A percentile compares a stretch with the other conserved stretches of the same genome.
Conservation (phyloP, 1,284 basidiomycete species). For the Ceratobasidium sp. region DNA sequence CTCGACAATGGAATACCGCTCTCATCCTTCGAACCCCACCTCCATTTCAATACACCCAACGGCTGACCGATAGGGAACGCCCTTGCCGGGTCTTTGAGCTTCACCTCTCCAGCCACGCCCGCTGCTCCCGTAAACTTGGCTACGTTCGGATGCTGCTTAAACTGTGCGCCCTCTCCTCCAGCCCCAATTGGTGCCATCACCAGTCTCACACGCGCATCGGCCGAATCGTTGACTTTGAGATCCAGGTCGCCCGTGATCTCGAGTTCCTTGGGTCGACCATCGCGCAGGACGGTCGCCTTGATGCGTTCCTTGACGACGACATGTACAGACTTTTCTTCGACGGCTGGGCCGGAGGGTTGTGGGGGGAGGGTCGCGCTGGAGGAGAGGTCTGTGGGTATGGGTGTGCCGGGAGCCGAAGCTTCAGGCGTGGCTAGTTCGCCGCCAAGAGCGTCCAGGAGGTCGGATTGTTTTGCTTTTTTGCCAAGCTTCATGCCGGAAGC, state of each 20-base stretch:
- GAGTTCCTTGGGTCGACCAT: conserved; percentile 91
- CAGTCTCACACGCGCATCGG: conserved; percentile 83
- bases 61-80: conserved; percentile 83
- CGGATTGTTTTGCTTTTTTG: conserved; percentile 90
- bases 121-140: conserved; percentile 79
- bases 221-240: conserved; percentile 82
- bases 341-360: conserved; percentile 73
- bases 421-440: conserved; percentile 75
- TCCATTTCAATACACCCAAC: conserved; percentile 93
- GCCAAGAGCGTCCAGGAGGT: conserved; percentile 90
- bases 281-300: conserved; percentile 84
- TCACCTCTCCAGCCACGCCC: conserved; percentile 74
- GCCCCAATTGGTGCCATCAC: conserved; percentile 73
- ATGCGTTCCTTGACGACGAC: conserved; percentile 88
- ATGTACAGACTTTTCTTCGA: conserved; percentile 68
- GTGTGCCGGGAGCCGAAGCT: conserved; percentile 63
- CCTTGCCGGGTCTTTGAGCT: conserved; percentile 86
- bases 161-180: conserved; percentile 78
- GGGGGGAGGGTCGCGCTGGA: conserved; percentile 67
- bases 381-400: conserved; percentile 59
- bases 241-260: conserved; percentile 97
- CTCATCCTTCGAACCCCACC: conserved; percentile 92
- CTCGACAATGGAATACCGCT: conserved; percentile 90
- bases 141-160: conserved; percentile 97
- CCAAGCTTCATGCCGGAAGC: conserved; percentile 98